Evolutionary conservation across 345 rosid genomes (phyloP), one percentile per base, ranked within the genome.

Genomic region (Firmiana major): DNA sequence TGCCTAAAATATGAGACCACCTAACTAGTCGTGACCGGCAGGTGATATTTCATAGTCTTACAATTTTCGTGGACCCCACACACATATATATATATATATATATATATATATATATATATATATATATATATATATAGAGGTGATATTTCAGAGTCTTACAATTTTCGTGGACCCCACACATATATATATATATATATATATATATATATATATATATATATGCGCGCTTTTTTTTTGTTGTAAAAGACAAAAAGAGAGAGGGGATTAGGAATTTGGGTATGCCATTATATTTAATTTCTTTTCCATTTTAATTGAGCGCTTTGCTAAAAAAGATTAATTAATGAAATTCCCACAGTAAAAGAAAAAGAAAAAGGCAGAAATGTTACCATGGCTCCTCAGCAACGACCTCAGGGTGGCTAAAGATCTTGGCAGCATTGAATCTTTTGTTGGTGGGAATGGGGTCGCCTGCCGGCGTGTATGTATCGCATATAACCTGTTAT

Each of bases 391-490:
- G 91, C 73, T 81, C 97, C 82, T 93, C 92, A 0, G 84, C 87
- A 7, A 19, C 80, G 5, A 91, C 93, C 0, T 51, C 84, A 0
- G 96, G 93, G 71, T 93, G 81, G 74, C 84, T 86, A 72, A 93
- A 93, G 75, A 93, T 83, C 77, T 91, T 84, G 11, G 89, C 90
- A 0, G 97, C 94, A 3, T 81, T 79, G 81, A 74, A 81, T 70
- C 97, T 81, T 55, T 90, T 91, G 87, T 92, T 92, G 0, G 92
- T 87, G 0, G 90, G 92, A 38, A 92, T 87, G 0, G 97, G 95
- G 43, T 86, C 88, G 0, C 97, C 97, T 6, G 86, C 89, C 0
- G 92, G 91, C 0, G 92, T 88, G 57, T 90, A 90, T 0, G 95
- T 81, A 74, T 92, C 93, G 67, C 97, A 92, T 90, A 90, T 89